Base-by-base conservation (phyloP, 2,329 filamentous ascomycete species). In the Ophiocordyceps camponoti-saundersi region DNA sequence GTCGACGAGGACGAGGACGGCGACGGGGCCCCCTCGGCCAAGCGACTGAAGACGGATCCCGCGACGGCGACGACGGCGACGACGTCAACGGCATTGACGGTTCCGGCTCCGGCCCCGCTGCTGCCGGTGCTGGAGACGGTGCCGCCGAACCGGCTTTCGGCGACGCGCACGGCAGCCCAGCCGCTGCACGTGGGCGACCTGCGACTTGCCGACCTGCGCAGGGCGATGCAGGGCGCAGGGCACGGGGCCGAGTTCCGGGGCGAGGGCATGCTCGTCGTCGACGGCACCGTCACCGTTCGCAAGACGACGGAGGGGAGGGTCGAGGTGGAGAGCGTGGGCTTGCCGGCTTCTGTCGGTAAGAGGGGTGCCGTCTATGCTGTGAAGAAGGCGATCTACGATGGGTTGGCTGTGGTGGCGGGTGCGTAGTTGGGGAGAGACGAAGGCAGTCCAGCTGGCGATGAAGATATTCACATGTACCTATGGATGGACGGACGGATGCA, bases 171-270 rank as follows among this genome's bases (percentile, higher is more conserved):
- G 3, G 79, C 83, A 32, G 82, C 87, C 0, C 87, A 90, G 52
- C 88, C 92, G 12, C 79, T 98, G 43, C 92, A 96, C 61, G 92
- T 98, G 3, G 92, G 92, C 51, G 92, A 98, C 61, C 68, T 96
- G 41, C 77, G 90, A 21, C 75, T 98, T 18, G 87, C 90, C 1
- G 89, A 96, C 61, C 69, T 98, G 49, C 75, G 92, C 46, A 81
- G 85, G 50, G 75, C 89, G 20, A 85, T 98, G 79, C 82, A 87
- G 56, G 71, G 75, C 15, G 75, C 81, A 3, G 88, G 89, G 0
- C 88, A 95, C 65, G 80, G 78, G 15, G 90, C 90, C 1, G 92
- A 95, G 62, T 95, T 96, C 63, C 75, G 87, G 45, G 92, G 92
- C 45, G 90, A 96, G 63, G 92, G 92, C 51, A 93, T 84, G 10